Evolutionary conservation across 495 filamentous ascomycete species (phyloP).

Genomic region (Tricharina praecox): DNA sequence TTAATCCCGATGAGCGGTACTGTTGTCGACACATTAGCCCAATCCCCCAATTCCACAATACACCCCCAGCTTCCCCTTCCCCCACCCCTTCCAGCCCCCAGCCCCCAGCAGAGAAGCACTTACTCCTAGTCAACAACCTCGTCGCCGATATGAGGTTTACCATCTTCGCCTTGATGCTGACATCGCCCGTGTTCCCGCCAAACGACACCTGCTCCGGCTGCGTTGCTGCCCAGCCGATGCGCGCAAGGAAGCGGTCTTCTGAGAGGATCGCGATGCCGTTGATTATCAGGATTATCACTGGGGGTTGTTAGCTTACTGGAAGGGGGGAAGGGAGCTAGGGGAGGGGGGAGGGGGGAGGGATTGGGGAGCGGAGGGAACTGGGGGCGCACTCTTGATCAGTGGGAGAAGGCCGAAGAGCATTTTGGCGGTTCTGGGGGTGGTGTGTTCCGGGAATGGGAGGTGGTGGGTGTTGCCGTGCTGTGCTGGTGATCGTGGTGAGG

Average conservation of each 20-base stretch:
- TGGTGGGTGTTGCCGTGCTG: not conserved
- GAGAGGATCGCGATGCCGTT: slow-evolving; percentile 92
- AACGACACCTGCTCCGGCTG: slow-evolving; percentile 2
- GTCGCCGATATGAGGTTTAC: slow-evolving; percentile 83
- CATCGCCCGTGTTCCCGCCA: slow-evolving; percentile 7
- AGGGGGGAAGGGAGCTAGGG: too few species aligned
- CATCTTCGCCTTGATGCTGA: slow-evolving; percentile 71
- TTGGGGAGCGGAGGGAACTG: not conserved
- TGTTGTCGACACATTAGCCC: slow-evolving; percentile 27
- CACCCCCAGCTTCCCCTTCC: not conserved
- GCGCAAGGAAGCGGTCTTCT: slow-evolving; percentile 91
- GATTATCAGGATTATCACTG: slow-evolving; percentile 51
- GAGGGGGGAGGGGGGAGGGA: too few species aligned
- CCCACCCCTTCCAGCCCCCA: not conserved
- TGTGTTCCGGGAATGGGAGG: not conserved
- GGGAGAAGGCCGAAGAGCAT: slow-evolving; percentile 24
- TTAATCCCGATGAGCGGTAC: slow-evolving; percentile 92
- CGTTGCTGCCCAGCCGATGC: slow-evolving; percentile 62
- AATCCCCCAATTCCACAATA: slow-evolving; percentile 8
- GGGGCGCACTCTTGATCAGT: slow-evolving; percentile 19
- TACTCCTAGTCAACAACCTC: slow-evolving; percentile 87
- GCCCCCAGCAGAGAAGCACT: slow-evolving; percentile 26
- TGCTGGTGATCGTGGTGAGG: too few species aligned
- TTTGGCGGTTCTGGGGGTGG: slow-evolving; percentile 4
- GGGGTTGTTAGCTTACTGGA: not conserved